Conservation (phyloP, 345 rosid genomes). For the Nasturtium officinale region DNA sequence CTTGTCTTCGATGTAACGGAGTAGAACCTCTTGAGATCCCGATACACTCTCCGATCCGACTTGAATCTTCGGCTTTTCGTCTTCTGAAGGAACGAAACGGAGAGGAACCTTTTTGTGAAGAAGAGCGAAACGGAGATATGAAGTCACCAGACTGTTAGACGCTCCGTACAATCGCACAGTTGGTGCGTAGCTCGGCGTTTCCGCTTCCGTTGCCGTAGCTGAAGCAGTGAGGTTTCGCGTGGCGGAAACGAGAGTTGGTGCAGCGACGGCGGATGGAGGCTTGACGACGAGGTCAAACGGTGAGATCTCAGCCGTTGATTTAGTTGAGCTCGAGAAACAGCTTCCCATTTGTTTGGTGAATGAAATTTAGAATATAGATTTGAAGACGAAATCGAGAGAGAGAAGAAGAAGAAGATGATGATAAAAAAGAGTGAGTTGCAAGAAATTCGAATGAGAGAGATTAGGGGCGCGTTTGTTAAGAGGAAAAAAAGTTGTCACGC, state of each 20-base stretch:
- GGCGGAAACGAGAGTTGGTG: slow-evolving; percentile 15
- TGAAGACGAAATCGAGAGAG: background rate
- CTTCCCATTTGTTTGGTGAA: slow-evolving; percentile 56
- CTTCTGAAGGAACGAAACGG: slow-evolving; percentile 48
- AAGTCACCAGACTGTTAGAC: slow-evolving; percentile 40
- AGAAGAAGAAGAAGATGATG: background rate
- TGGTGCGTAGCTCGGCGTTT: slow-evolving; percentile 30
- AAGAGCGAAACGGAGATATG: slow-evolving; percentile 61
- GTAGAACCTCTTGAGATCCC: slow-evolving; percentile 51
- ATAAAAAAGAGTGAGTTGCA: slow-evolving; percentile 30
- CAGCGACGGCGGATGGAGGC: slow-evolving; percentile 27
- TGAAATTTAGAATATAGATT: slow-evolving; percentile 19
- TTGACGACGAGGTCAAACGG: slow-evolving; percentile 48
- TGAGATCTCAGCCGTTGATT: slow-evolving; percentile 55
- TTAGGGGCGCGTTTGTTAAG: slow-evolving; percentile 28
- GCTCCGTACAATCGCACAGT: slow-evolving; percentile 50
- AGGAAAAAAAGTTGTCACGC: slow-evolving; percentile 29
- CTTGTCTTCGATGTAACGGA: slow-evolving; percentile 56
- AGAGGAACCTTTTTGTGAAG: slow-evolving; percentile 52
- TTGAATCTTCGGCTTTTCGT: slow-evolving; percentile 45
- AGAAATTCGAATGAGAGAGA: slow-evolving; percentile 21
- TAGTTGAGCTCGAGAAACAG: slow-evolving; percentile 43
- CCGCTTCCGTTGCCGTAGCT: background rate
- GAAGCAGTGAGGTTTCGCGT: background rate
- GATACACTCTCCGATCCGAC: slow-evolving; percentile 54